phyloP scores from a whole-genome alignment of 2,329 filamentous ascomycete genomes.

The Chrysosporium keratinophilum region DNA sequence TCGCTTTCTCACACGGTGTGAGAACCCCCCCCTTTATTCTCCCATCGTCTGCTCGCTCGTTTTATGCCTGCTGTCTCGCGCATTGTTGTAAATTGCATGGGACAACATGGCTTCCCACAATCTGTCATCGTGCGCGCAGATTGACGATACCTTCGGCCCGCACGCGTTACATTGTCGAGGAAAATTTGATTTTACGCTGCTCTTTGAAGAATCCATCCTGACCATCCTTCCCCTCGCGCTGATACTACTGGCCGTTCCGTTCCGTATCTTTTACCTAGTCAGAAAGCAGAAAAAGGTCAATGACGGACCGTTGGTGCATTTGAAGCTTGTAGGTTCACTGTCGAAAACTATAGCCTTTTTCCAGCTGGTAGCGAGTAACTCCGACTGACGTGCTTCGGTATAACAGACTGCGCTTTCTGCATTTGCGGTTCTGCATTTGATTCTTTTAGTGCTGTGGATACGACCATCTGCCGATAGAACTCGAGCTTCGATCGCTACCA shows the following conservation, averaged over 20 bases:
- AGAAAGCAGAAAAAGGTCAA: conserved; percentile 29
- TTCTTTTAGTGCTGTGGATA: conserved; percentile 31
- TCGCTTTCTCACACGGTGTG: conserved; percentile 1
- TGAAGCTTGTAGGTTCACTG: conserved; percentile 29
- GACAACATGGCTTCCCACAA: conserved; percentile 23
- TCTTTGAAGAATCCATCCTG: conserved; percentile 39
- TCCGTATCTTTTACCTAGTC: conserved; percentile 29
- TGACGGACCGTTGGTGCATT: conserved; percentile 22
- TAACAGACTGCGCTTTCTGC: conserved; percentile 24
- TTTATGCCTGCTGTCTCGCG: conserved; percentile 14
- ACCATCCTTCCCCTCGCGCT: conserved; percentile 29
- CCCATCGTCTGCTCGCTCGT: conserved; percentile 15
- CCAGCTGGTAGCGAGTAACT: not conserved
- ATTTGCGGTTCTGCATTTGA: conserved; percentile 30
- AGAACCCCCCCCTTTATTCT: conserved; percentile 1
- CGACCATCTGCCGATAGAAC: conserved; percentile 25
- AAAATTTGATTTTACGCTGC: conserved; percentile 37
- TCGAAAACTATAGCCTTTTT: not conserved
- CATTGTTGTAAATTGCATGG: conserved; percentile 9
- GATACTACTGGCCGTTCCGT: conserved; percentile 27
- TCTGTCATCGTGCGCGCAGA: conserved; percentile 22
- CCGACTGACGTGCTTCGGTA: conserved; percentile 3
- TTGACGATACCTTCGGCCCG: conserved; percentile 29
- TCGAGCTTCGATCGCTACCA: conserved; percentile 27
- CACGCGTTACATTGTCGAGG: conserved; percentile 29